These are phyloP conservation scores for Lizonia empirigonia DNA, from an alignment of 2,329 filamentous ascomycete genomes.

Conservation along the genomic window DNA sequence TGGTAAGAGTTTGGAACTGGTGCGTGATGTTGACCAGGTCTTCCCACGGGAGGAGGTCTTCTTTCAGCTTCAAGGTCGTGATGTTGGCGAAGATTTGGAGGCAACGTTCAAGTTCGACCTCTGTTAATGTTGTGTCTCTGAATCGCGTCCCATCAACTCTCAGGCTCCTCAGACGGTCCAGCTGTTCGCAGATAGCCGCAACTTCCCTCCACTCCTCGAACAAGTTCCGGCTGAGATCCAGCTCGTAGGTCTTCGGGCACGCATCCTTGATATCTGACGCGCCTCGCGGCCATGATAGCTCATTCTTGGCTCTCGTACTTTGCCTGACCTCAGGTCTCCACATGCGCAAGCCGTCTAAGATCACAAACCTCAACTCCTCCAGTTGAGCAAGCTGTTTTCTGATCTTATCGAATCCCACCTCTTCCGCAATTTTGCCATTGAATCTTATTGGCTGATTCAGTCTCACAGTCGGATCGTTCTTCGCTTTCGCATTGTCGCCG, in stretches of 20 bases:
- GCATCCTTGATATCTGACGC: constrained; percentile 59
- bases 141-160: constrained; percentile 80
- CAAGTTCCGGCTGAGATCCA: constrained; percentile 86
- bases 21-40: constrained; percentile 50
- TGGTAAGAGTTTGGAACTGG: constrained; percentile 62
- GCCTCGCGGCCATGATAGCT: constrained; percentile 34
- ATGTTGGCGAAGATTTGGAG: constrained; percentile 45
- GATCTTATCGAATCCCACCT: constrained; percentile 95
- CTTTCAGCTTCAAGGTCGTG: constrained; percentile 56
- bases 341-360: constrained; percentile 79
- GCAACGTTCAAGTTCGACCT: constrained; percentile 31
- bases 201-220: constrained; percentile 72
- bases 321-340: constrained; percentile 41
- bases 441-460: constrained; percentile 66
- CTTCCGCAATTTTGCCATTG: constrained; percentile 83
- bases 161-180: constrained; percentile 69
- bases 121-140: constrained; percentile 39
- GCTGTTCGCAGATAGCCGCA: constrained; percentile 70
- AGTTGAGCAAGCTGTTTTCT: constrained; percentile 77
- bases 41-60: constrained; percentile 51
- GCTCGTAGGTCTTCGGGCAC: constrained; percentile 67
- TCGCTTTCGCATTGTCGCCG: constrained; percentile 22
- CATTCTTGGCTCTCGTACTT: constrained; percentile 15
- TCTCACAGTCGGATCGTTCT: constrained; percentile 22
- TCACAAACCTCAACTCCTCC: constrained; percentile 76